A percentile compares a stretch with the other conserved stretches of the same genome.
phyloP scores from a whole-genome alignment of 371 early-diverging fungal genomes.

The Pancytospora epiphaga region DNA sequence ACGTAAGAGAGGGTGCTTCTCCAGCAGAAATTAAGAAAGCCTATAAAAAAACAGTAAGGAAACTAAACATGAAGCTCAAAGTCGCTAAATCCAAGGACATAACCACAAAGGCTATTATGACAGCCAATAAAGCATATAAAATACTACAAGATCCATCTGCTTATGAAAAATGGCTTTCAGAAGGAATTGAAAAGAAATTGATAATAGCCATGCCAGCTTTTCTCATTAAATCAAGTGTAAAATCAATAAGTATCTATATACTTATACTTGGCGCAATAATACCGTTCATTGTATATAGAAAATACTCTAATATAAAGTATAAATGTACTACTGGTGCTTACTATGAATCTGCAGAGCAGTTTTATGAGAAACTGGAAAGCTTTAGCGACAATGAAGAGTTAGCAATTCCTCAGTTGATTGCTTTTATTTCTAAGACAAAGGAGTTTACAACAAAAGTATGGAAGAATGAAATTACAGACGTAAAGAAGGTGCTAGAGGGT shows the following conservation, averaged over 20 bases:
- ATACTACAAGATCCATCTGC: slow-evolving; percentile 45
- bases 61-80: slow-evolving; percentile 12
- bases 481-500: slow-evolving; percentile 23
- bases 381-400: neutral
- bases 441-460: slow-evolving; percentile 35
- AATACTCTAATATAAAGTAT: slow-evolving; percentile 41
- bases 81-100: slow-evolving; percentile 26
- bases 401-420: slow-evolving; percentile 9
- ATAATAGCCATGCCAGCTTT: slow-evolving; percentile 57
- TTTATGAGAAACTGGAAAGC: slow-evolving; percentile 31
- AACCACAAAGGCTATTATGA: slow-evolving; percentile 23
- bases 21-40: slow-evolving; percentile 30
- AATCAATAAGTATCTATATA: slow-evolving; percentile 46
- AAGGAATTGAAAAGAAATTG: slow-evolving; percentile 39
- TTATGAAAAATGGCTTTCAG: slow-evolving; percentile 45
- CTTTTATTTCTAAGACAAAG: slow-evolving; percentile 29
- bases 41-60: slow-evolving; percentile 18
- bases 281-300: slow-evolving; percentile 45
- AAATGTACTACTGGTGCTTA: slow-evolving; percentile 25
- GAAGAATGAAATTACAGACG: slow-evolving; percentile 6
- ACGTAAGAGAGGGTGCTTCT: slow-evolving; percentile 24
- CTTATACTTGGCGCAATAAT: slow-evolving; percentile 46
- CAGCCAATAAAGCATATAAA: slow-evolving; percentile 43
- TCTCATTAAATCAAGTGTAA: slow-evolving; percentile 38
- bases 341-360: slow-evolving; percentile 45